Conservation (phyloP, 2,329 filamentous ascomycete genomes). For the Pseudogymnoascus sp. region DNA sequence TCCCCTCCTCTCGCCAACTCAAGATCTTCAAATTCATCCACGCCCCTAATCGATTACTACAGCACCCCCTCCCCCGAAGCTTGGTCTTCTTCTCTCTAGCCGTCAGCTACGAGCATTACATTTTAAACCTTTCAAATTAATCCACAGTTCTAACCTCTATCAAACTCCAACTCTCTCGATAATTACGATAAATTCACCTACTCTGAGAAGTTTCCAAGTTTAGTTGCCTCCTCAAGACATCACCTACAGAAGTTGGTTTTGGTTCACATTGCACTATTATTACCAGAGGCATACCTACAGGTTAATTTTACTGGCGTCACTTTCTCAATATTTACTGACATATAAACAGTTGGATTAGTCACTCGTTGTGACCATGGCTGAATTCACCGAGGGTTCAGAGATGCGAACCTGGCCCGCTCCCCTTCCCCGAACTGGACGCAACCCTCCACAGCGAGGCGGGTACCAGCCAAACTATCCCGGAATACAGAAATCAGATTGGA, state of each 20-base stretch:
- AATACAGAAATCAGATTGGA: neutral
- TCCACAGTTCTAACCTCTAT: neutral
- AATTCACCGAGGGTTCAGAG: neutral
- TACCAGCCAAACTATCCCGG: neutral
- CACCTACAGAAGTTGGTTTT: neutral
- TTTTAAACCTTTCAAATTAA: neutral
- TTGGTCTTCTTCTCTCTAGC: neutral
- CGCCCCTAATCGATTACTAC: no score
- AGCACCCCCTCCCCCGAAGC: neutral
- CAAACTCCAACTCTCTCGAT: neutral
- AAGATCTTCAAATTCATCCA: no score
- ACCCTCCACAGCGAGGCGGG: neutral
- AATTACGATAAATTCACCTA: neutral
- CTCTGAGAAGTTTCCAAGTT: neutral
- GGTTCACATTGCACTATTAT: neutral
- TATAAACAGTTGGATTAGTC: neutral
- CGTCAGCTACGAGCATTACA: neutral
- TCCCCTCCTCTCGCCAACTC: neutral
- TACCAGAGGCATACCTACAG: neutral
- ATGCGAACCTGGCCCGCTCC: neutral
- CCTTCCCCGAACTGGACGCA: neutral
- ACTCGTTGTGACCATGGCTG: neutral
- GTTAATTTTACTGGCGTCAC: neutral
- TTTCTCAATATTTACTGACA: neutral
- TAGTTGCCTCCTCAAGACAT: neutral